Evolutionary conservation across 768 basidiomycete genomes (phyloP), one percentile per base, ranked within the genome.

Genomic region (Boletus barrowsii): DNA sequence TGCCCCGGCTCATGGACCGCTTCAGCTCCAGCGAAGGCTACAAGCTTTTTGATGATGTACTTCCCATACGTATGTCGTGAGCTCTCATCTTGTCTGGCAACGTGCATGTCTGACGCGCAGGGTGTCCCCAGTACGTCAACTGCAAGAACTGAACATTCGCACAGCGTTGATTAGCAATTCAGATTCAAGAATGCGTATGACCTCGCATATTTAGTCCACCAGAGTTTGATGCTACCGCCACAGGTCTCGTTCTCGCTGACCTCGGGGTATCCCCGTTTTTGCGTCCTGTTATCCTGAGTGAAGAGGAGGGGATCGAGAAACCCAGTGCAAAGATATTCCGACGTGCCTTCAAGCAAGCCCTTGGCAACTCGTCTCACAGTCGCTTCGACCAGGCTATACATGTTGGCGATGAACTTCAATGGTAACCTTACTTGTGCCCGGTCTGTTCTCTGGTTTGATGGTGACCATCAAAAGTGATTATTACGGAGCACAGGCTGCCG

Each of bases 21-120:
- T 93, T 93, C 67, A 83, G 85, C 64, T 84, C 85, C 20, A 75
- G 73, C 55, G 79, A 88, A 67, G 90, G 87, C 1, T 92, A 92
- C 65, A 74, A 68, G 57, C 73, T 79, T 13, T 86, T 79, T 51
- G 77, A 80, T 41, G 86, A 87, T 62, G 76, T 20, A 54, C 74
- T 55, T 65, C 80, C 59, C 60, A 84, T 84, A 58, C 51, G 78
- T 75, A 51, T 49, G 69, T 70, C 51, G 30, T 40, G 26, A 22
- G 40, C 44, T 33, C 14, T 24, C 47, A 24, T 18, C 22, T 9
- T 36, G 26, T 44, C 39, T 55, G 29, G 29, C 29, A 29, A 29
- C 8, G 29, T 6, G 48, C 30, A 30, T 56, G 22, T 47, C 54
- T 61, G 15, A 64, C 51, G 9, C 30, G 18, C 43, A 30, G 24